Conservation (phyloP, 75 land plant species). For the Picea sitchensis region DNA sequence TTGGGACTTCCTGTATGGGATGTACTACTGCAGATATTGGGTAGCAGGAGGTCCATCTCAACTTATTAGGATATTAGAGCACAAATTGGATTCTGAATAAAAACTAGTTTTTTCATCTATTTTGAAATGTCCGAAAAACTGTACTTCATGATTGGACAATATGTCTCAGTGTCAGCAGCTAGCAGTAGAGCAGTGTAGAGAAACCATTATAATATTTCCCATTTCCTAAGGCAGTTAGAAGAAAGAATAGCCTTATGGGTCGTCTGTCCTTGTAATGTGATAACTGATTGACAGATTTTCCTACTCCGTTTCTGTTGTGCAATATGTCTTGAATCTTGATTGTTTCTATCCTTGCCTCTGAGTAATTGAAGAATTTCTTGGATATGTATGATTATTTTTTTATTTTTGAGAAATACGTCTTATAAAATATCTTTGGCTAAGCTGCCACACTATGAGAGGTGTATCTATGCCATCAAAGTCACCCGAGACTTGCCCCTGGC, state of each 20-base stretch:
- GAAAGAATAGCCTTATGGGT: background rate
- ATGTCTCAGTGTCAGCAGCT: background rate
- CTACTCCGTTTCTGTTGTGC: background rate
- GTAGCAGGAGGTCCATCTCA: background rate
- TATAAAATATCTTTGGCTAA: too few species aligned
- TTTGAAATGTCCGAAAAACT: background rate
- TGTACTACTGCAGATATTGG: background rate
- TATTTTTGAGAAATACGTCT: too few species aligned
- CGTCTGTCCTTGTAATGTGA: background rate
- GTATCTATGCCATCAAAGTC: too few species aligned
- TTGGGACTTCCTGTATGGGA: too few species aligned
- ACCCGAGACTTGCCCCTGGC: too few species aligned
- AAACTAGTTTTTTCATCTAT: background rate
- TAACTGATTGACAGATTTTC: background rate
- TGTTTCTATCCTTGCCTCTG: background rate
- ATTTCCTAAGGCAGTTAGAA: background rate
- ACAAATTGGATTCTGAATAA: background rate
- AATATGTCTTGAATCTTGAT: background rate
- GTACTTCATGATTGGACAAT: background rate
- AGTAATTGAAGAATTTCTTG: background rate
- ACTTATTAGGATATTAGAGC: background rate
- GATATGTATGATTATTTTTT: background rate
- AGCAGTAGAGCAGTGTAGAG: background rate
- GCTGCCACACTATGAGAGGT: too few species aligned
- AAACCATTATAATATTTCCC: background rate